phyloP scores from a whole-genome alignment of 1,284 basidiomycete species.

The Moesziomyces sp. region DNA sequence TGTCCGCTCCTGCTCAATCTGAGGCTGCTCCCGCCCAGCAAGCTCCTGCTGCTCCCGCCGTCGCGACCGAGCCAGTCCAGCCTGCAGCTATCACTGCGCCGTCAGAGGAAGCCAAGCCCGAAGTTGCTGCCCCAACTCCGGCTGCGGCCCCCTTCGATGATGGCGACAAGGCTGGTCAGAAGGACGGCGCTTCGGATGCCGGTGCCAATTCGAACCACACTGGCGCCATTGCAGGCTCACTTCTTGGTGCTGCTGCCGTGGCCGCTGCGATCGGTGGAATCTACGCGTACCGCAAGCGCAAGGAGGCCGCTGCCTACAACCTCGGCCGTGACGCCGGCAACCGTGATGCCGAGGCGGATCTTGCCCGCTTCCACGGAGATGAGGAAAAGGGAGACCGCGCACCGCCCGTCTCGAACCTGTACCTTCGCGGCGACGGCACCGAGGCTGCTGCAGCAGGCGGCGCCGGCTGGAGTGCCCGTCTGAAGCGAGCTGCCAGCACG shows the following conservation, averaged over 20 bases:
- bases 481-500: conserved; percentile 26
- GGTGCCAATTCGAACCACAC: conserved; percentile 13
- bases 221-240: conserved; percentile 58
- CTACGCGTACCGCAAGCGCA: conserved; percentile 62
- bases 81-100: conserved; percentile 1
- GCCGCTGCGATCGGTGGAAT: conserved; percentile 59
- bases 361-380: conserved; percentile 3
- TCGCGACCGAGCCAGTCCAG: not conserved
- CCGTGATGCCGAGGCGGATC: conserved; percentile 30
- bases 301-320: conserved; percentile 45
- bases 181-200: not conserved
- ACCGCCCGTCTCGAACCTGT: conserved; percentile 47
- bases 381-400: conserved; percentile 21
- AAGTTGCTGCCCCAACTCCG: conserved; percentile 27
- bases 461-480: conserved; percentile 12
- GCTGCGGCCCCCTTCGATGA: not conserved
- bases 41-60: not conserved
- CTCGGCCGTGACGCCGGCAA: conserved; percentile 19
- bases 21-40: conserved; percentile 1
- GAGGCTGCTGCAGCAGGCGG: conserved; percentile 17
- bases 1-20: not conserved
- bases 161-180: not conserved
- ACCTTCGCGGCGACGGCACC: conserved; percentile 14
- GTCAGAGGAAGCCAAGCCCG: conserved; percentile 7
- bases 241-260: conserved; percentile 62